phyloP scores from a whole-genome alignment of 208 protist species.

The Trypanosoma melophagium region DNA sequence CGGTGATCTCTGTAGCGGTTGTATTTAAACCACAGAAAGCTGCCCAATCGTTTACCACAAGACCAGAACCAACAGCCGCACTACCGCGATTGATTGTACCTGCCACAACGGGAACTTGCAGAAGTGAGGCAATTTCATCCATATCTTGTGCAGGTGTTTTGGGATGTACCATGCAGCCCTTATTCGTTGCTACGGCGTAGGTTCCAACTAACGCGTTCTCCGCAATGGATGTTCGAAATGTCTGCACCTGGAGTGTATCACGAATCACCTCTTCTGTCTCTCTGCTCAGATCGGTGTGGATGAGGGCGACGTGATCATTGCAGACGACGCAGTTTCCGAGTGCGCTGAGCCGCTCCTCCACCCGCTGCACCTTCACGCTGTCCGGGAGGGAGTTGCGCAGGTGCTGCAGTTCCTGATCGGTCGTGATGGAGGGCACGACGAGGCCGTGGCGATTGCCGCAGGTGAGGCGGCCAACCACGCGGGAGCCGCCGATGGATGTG shows the following conservation, averaged over 20 bases:
- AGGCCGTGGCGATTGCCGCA: slow-evolving; percentile 98
- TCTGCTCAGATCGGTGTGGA: slow-evolving; percentile 99
- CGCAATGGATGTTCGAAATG: slow-evolving; percentile 98
- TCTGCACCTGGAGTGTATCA: slow-evolving; percentile 98
- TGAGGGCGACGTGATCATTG: slow-evolving; percentile 99
- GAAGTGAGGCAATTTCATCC: slow-evolving; percentile 97
- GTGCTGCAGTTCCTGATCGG: slow-evolving; percentile 99
- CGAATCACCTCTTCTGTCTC: slow-evolving; percentile 99
- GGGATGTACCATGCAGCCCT: slow-evolving; percentile 97
- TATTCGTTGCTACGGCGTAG: slow-evolving; percentile 98
- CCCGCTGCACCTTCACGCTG: slow-evolving; percentile 94
- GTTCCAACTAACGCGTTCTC: slow-evolving; percentile 98
- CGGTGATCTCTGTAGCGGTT: slow-evolving; percentile 98
- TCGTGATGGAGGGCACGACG: slow-evolving; percentile 97
- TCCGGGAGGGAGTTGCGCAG: slow-evolving; percentile 99
- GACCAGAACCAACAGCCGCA: slow-evolving; percentile 91
- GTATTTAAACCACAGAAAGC: slow-evolving; percentile 99
- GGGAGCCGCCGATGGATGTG: slow-evolving; percentile 94
- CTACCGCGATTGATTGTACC: slow-evolving; percentile 99
- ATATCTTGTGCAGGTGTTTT: slow-evolving; percentile 97
- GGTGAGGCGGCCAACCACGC: slow-evolving; percentile 97
- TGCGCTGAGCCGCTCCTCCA: slow-evolving; percentile 98
- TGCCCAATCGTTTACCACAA: slow-evolving; percentile 99
- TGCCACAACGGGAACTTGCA: slow-evolving; percentile 98
- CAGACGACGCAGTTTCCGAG: slow-evolving; percentile 99